A percentile compares a stretch with the other conserved stretches of the same genome.
Evolutionary conservation across 768 basidiomycete genomes (phyloP).

Genomic region (Tulasnella calospora): DNA sequence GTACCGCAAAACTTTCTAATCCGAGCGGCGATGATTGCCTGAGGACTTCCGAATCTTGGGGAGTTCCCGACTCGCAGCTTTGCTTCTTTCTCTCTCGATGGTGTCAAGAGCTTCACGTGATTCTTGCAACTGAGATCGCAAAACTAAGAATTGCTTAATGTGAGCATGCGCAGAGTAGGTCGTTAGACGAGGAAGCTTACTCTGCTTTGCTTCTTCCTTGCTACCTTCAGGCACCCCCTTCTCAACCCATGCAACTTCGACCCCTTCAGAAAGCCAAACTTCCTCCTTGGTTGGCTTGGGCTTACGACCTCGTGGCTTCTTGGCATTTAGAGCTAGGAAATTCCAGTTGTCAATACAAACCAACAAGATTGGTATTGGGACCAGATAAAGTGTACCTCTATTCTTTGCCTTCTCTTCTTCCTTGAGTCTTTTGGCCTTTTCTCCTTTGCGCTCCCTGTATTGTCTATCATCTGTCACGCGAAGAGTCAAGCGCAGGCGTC

Average conservation of each 20-base stretch:
- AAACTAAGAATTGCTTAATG: background rate
- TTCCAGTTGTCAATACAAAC: background rate
- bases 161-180: background rate
- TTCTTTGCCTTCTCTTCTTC: background rate
- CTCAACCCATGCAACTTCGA: background rate
- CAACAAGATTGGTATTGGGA: background rate
- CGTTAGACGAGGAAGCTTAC: background rate
- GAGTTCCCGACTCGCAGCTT: background rate
- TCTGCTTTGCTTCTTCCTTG: background rate
- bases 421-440: background rate
- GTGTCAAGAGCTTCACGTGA: background rate
- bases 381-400: background rate
- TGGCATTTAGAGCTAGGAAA: background rate
- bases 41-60: background rate
- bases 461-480: background rate
- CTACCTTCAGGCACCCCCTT: background rate
- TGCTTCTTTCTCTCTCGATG: background rate
- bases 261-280: background rate
- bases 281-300: background rate
- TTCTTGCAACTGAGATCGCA: background rate
- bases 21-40: background rate
- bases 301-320: background rate
- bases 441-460: background rate
- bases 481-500: background rate
- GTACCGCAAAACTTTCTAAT: background rate